phyloP scores from a whole-genome alignment of 2,329 filamentous ascomycete species.

The Xylaria sp. region DNA sequence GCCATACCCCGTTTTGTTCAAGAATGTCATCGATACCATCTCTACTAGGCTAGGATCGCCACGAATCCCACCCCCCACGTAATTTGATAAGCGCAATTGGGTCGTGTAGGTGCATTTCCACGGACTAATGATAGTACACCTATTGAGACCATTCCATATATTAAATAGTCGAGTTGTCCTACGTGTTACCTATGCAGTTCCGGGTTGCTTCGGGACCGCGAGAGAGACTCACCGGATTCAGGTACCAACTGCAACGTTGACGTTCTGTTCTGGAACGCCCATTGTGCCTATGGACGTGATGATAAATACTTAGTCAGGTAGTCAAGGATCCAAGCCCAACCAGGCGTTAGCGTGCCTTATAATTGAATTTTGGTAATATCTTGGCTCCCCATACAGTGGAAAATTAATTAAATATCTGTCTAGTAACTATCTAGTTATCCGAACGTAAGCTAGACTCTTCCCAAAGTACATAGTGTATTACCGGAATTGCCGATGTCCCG shows the following conservation, averaged over 20 bases:
- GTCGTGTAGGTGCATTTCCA: conserved; percentile 9
- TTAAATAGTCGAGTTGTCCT: neutral
- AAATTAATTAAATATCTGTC: conserved; percentile 8
- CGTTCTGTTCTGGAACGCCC: neutral
- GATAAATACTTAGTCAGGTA: conserved; percentile 9
- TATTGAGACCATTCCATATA: conserved; percentile 16
- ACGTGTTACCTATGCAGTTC: conserved; percentile 1
- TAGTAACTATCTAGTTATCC: neutral
- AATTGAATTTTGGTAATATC: conserved; percentile 14
- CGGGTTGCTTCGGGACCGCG: neutral
- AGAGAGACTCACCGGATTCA: too few species aligned
- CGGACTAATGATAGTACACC: conserved; percentile 19
- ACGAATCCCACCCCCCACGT: conserved; percentile 23
- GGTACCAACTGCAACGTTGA: too few species aligned
- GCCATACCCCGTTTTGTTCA: conserved; percentile 27
- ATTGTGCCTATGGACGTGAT: conserved; percentile 3
- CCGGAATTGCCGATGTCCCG: conserved; percentile 13
- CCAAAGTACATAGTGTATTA: neutral
- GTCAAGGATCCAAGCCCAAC: conserved; percentile 27
- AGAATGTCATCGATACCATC: conserved; percentile 16
- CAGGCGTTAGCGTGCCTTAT: conserved; percentile 21
- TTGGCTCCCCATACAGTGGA: conserved; percentile 19
- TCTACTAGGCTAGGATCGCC: conserved; percentile 33
- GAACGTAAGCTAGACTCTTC: conserved; percentile 11
- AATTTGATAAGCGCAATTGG: conserved; percentile 32